phyloP scores from a whole-genome alignment of 164 flowering plant species.

The Liriodendron chinense region DNA sequence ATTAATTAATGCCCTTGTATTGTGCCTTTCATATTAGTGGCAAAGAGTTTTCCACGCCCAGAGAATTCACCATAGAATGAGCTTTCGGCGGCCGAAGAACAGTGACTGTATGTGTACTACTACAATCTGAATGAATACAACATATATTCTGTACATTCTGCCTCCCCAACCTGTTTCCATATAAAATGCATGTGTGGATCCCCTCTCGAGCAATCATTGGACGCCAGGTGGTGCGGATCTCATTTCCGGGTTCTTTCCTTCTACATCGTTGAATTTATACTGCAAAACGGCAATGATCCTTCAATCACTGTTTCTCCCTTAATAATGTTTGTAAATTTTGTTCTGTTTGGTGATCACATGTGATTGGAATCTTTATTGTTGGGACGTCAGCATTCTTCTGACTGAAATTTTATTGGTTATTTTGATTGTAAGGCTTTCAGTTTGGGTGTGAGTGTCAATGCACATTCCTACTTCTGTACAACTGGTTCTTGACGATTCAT shows the following conservation, averaged over 20 bases:
- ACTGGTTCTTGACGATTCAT: too few relatives aligned
- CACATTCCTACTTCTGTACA: too few relatives aligned
- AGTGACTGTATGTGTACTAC: not conserved
- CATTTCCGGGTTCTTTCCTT: not conserved
- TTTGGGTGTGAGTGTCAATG: not conserved
- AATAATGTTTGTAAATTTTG: not conserved
- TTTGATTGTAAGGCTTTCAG: not conserved
- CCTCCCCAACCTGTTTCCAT: not conserved
- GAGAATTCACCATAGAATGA: not conserved
- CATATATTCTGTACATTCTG: conserved; percentile 4
- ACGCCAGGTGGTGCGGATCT: not conserved
- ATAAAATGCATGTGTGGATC: not conserved
- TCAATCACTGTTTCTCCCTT: not conserved
- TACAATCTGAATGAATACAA: not conserved
- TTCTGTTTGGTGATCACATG: not conserved
- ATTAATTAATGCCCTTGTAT: not conserved
- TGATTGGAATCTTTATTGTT: not conserved
- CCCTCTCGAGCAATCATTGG: not conserved
- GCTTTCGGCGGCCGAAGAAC: not conserved
- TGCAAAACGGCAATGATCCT: not conserved
- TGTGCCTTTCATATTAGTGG: not conserved
- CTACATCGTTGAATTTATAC: not conserved
- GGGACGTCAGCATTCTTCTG: not conserved
- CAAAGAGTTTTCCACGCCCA: not conserved
- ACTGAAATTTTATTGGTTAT: not conserved